Base-by-base conservation (phyloP, 2,329 filamentous ascomycete genomes). In the Coniochaeta ligniaria region DNA sequence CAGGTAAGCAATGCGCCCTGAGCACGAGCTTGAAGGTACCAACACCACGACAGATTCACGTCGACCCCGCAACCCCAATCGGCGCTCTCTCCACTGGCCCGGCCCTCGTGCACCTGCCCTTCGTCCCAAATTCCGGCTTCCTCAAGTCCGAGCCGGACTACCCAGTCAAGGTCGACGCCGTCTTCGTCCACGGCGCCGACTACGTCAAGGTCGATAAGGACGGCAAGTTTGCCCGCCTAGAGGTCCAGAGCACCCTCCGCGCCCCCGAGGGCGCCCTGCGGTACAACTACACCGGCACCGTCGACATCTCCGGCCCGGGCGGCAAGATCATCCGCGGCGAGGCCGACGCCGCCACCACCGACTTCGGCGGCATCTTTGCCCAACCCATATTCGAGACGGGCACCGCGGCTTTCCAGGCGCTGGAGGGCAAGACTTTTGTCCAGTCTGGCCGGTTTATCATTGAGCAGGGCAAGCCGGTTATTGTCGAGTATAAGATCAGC, bases 401-500 rank as follows among this genome's bases (percentile, higher is more conserved):
- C 26, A 62, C 65, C 57, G 64, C 69, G 4, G 67, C 67, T 52
- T 68, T 78, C 59, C 70, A 68, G 60, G 68, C 59, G 3, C 62
- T 79, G n/a, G 72, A 75, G 64, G 59, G 71, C 60, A 77, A 75
- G 66, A 66, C 75, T 6, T 79, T 70, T 63, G 75, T 78, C 35
- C 75, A 67, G 4, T 70, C 73, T 50, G 77, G 77, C 20, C 68
- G 73, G 35, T 79, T 79, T 61, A 64, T 78, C 12, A n/a, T 78
- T n/a, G 72, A 75, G 64, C 58, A 64, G 3, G 76, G 74, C 24
- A 71, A 76, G 68, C 68, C 72, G 14, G 61, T 70, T 7, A 65
- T 72, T 22, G 75, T 79, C 12, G 76, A 78, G 70, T 79, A 79
- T 66, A 76, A 76, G 67, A 74, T 79, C 60, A 77, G 75, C 62